These are phyloP conservation scores for Oryza officinalis DNA, from an alignment of 176 grass and related monocot genomes.

Conservation along the genomic window DNA sequence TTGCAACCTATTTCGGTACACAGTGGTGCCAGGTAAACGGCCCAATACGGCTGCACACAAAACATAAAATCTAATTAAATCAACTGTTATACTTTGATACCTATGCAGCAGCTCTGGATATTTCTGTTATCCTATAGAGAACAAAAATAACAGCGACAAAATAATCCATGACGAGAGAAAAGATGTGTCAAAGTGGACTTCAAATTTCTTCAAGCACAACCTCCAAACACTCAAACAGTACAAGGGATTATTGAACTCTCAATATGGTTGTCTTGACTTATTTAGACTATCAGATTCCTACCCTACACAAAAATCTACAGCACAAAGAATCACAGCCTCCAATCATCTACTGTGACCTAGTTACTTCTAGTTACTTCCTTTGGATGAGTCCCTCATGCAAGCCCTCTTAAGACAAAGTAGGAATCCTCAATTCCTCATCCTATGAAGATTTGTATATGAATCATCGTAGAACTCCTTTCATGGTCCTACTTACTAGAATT, in stretches of 20 bases:
- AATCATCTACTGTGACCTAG: too few species aligned
- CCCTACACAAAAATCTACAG: background rate
- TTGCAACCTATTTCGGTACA: slow-evolving; percentile 86
- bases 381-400: background rate
- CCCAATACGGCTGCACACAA: slow-evolving; percentile 75
- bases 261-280: background rate
- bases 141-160: background rate
- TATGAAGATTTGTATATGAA: background rate
- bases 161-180: background rate
- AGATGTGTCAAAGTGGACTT: too few species aligned
- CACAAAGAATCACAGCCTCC: background rate
- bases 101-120: too few species aligned
- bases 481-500: background rate
- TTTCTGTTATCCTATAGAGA: too few species aligned
- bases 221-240: background rate
- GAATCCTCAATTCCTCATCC: background rate
- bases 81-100: background rate
- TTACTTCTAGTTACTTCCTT: background rate
- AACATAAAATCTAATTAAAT: slow-evolving; percentile 16
- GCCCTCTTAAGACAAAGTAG: background rate
- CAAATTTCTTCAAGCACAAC: background rate
- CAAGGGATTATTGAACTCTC: background rate
- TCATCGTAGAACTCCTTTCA: background rate
- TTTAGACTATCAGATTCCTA: background rate
- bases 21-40: slow-evolving; percentile 86